Evolutionary conservation across 2,329 filamentous ascomycete genomes (phyloP).

Genomic region (Rosellinia necatrix): DNA sequence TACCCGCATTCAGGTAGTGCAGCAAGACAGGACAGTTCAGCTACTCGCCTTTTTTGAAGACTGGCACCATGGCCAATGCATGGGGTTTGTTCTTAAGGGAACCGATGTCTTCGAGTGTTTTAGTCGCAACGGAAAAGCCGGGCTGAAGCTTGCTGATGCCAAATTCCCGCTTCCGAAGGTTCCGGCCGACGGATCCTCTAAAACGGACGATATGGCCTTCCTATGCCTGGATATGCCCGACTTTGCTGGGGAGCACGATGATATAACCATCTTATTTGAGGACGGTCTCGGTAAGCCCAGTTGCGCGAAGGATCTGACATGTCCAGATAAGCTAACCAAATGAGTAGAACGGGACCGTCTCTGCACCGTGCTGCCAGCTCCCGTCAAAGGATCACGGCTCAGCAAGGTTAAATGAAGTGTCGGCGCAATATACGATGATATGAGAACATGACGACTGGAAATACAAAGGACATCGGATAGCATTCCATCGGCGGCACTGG

Average conservation of each 20-base stretch:
- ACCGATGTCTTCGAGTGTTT: constrained; percentile 82
- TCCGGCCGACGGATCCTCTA: constrained; percentile 54
- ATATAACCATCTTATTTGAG: constrained; percentile 86
- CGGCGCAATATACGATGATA: constrained; percentile 27
- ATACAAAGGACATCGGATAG: constrained; percentile 26
- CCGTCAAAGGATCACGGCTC: constrained; percentile 55
- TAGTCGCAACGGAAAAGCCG: constrained; percentile 66
- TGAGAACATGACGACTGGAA: constrained; percentile 36
- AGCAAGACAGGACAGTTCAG: constrained; percentile 75
- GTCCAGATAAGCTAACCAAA: constrained; percentile 30
- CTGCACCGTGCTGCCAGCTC: constrained; percentile 57
- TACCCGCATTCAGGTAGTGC: constrained; percentile 79
- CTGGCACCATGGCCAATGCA: constrained; percentile 82
- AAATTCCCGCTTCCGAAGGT: constrained; percentile 83
- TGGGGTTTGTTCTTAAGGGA: constrained; percentile 85
- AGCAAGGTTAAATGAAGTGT: constrained; percentile 37
- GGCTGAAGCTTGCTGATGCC: constrained; percentile 81
- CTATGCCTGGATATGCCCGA: constrained; percentile 86
- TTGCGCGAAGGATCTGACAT: not conserved
- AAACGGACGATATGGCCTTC: constrained; percentile 69
- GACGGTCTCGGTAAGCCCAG: constrained; percentile 69
- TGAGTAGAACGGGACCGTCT: constrained; percentile 59
- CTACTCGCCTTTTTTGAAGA: constrained; percentile 87
- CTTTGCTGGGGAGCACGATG: constrained; percentile 89
- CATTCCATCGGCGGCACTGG: constrained; percentile 25